phyloP scores from a whole-genome alignment of 805 yeast genomes.

The Novakomyces olei region DNA sequence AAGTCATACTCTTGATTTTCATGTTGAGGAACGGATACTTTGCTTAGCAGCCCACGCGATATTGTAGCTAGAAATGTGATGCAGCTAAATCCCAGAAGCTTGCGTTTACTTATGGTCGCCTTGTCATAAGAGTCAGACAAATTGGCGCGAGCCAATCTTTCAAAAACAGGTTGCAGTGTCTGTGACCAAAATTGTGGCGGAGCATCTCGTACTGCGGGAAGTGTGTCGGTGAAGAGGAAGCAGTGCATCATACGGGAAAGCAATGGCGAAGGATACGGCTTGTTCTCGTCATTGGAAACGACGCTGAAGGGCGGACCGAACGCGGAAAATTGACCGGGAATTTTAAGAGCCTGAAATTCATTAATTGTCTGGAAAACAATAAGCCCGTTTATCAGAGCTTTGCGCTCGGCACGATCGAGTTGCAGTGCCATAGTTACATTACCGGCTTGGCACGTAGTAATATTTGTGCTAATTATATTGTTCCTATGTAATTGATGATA shows the following conservation, averaged over 20 bases:
- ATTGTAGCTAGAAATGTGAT: neutral
- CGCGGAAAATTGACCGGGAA: neutral
- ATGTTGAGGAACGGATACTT: neutral
- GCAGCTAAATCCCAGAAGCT: slow-evolving; percentile 2
- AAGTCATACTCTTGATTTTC: neutral
- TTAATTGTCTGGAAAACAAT: neutral
- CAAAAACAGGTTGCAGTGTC: neutral
- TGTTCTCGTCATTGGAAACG: neutral
- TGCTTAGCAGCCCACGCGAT: slow-evolving; percentile 2
- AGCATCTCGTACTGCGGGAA: slow-evolving; percentile 1
- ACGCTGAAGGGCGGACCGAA: neutral
- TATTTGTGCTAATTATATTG: no score
- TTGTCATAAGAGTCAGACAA: slow-evolving; percentile 4
- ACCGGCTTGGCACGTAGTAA: no score
- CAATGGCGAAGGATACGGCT: slow-evolving; percentile 2
- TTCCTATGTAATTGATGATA: no score
- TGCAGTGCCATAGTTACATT: no score
- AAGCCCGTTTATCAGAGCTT: neutral
- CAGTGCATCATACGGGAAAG: neutral
- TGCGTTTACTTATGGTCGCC: slow-evolving; percentile 2
- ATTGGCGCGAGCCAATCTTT: neutral
- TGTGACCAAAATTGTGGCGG: slow-evolving; percentile 3
- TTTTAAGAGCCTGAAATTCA: neutral
- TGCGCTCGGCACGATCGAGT: neutral
- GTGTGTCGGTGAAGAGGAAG: neutral